phyloP scores from a whole-genome alignment of 75 land plant genomes.

The Cupressus sempervirens region DNA sequence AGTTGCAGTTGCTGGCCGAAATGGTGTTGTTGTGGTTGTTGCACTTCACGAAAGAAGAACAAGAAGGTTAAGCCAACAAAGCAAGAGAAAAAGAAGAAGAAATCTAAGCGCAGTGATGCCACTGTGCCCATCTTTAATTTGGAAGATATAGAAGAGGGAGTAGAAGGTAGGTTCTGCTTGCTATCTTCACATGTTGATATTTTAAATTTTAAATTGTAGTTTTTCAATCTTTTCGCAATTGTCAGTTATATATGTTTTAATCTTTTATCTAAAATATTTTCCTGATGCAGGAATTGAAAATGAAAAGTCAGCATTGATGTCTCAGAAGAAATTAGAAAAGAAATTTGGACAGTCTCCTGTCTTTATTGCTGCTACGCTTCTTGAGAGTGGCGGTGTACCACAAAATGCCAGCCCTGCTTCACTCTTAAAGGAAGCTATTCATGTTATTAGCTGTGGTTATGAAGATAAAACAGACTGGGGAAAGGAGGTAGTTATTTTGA shows the following conservation, averaged over 20 bases:
- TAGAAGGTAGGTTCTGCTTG: constrained; percentile 24
- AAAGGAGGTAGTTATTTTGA: constrained; percentile 47
- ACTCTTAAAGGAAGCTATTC: constrained; percentile 78
- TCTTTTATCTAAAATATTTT: neutral
- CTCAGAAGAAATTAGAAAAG: constrained; percentile 57
- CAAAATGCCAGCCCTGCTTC: constrained; percentile 62
- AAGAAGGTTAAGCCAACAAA: constrained; percentile 30
- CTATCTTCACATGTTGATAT: neutral
- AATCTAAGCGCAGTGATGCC: constrained; percentile 13
- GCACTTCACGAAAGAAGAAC: constrained; percentile 51
- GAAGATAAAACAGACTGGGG: constrained; percentile 91
- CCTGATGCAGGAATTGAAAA: constrained; percentile 36
- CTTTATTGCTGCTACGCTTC: constrained; percentile 63
- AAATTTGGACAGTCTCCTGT: constrained; percentile 80
- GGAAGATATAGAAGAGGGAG: constrained; percentile 44
- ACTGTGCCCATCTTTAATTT: constrained; percentile 22
- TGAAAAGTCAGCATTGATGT: constrained; percentile 33
- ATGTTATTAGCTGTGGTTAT: constrained; percentile 81
- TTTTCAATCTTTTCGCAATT: neutral
- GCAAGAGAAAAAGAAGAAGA: constrained; percentile 36
- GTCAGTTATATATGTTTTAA: neutral
- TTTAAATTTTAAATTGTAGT: neutral
- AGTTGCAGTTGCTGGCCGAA: constrained; percentile 61
- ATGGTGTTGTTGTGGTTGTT: constrained; percentile 39
- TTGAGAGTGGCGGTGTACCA: constrained; percentile 62